These are phyloP conservation scores for Lichtheimia corymbifera DNA, from an alignment of 371 early-diverging fungal species.

Conservation along the genomic window DNA sequence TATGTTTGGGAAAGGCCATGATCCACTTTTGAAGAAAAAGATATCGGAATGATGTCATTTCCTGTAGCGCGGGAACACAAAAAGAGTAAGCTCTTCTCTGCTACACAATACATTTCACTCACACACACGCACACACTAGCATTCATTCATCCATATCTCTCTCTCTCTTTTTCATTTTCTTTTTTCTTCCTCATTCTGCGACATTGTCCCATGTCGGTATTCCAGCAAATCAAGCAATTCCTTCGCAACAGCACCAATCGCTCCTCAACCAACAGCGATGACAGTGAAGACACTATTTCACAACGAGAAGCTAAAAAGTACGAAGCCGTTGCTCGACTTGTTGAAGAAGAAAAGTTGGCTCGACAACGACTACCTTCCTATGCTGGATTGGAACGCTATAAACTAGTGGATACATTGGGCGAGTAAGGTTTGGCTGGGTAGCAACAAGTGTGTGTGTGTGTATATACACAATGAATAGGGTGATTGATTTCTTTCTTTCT, in stretches of 20 bases:
- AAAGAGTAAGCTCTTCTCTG: constrained; percentile 3
- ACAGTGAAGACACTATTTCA: neutral
- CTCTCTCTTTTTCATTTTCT: constrained; percentile 1
- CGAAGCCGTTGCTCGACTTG: constrained; percentile 20
- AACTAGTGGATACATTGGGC: constrained; percentile 55
- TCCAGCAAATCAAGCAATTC: constrained; percentile 17
- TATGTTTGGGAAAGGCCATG: no score
- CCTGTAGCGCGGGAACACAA: neutral
- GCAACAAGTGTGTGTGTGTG: neutral
- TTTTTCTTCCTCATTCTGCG: neutral
- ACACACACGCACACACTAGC: neutral
- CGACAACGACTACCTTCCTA: constrained; percentile 17
- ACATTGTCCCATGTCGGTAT: constrained; percentile 10
- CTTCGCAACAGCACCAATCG: constrained; percentile 11
- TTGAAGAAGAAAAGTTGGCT: constrained; percentile 22
- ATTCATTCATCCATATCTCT: no score
- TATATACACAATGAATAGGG: neutral
- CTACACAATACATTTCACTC: neutral
- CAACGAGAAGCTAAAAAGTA: constrained; percentile 21
- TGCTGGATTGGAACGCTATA: constrained; percentile 44
- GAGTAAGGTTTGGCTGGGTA: constrained; percentile 48
- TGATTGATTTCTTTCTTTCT: neutral
- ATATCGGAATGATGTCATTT: constrained; percentile 1
- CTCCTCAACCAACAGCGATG: neutral
- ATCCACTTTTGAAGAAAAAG: no score